Evolutionary conservation across 2,329 filamentous ascomycete genomes (phyloP).

Genomic region (Ascochyta koolunga): DNA sequence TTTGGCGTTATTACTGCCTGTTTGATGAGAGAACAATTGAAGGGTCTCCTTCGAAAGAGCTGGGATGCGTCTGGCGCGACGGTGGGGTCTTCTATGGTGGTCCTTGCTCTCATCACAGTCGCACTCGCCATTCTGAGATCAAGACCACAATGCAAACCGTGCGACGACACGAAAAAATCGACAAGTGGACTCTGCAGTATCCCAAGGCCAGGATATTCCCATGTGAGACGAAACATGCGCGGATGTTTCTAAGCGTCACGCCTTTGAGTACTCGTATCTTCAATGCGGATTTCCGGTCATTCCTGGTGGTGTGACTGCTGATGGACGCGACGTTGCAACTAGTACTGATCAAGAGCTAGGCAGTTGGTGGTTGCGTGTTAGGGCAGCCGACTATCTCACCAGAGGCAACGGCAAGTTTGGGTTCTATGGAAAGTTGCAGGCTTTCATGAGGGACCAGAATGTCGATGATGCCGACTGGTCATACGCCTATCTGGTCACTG

Average conservation of each 20-base stretch:
- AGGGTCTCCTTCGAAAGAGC: conserved; percentile 8
- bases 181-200: conserved; percentile 21
- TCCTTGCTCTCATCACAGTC: conserved; percentile 13
- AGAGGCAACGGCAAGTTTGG: conserved; percentile 60
- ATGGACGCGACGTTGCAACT: conserved; percentile 21
- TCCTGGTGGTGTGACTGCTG: conserved; percentile 56
- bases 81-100: conserved; percentile 5
- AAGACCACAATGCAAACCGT: neutral
- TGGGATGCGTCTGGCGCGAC: conserved; percentile 14
- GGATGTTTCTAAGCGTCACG: conserved; percentile 70
- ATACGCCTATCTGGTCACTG: conserved; percentile 73
- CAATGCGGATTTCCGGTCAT: conserved; percentile 71
- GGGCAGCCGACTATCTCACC: conserved; percentile 66
- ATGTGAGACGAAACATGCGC: conserved; percentile 67
- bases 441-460: conserved; percentile 63
- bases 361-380: conserved; percentile 64
- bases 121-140: conserved; percentile 20
- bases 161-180: neutral
- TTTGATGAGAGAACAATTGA: conserved; percentile 16
- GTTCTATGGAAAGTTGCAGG: conserved; percentile 67
- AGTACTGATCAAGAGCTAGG: conserved; percentile 38
- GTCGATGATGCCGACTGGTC: conserved; percentile 67
- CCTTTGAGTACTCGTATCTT: conserved; percentile 74
- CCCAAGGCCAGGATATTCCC: conserved; percentile 62
- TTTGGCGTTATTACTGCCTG: conserved; percentile 20